phyloP scores from a whole-genome alignment of 345 rosid species.

The Psidium friedrichsthalianum region DNA sequence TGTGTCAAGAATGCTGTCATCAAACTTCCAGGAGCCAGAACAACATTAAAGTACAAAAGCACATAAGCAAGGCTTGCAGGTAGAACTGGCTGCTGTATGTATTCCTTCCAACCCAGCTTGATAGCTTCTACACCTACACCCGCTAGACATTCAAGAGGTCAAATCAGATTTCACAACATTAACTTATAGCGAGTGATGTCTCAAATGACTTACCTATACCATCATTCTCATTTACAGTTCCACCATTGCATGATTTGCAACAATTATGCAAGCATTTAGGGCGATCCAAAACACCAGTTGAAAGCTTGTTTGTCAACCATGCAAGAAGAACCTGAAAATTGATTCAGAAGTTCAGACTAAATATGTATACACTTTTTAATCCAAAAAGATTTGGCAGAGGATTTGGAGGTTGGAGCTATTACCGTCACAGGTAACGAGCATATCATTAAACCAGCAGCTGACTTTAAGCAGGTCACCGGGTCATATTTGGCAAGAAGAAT shows the following conservation, averaged over 20 bases:
- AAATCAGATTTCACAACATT: not conserved
- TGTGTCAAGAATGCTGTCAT: slow-evolving; percentile 96
- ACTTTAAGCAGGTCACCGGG: slow-evolving; percentile 79
- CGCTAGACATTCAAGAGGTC: slow-evolving; percentile 17
- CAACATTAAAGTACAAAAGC: slow-evolving; percentile 77
- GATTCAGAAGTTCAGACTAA: slow-evolving; percentile 1
- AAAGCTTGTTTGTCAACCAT: slow-evolving; percentile 72
- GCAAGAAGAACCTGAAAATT: slow-evolving; percentile 51
- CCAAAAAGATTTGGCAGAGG: not conserved
- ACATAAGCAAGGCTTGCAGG: slow-evolving; percentile 95
- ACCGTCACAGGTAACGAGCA: slow-evolving; percentile 74
- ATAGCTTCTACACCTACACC: slow-evolving; percentile 59
- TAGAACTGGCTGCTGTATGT: slow-evolving; percentile 83
- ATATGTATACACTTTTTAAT: not conserved
- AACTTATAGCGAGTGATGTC: not conserved
- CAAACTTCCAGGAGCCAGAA: slow-evolving; percentile 85
- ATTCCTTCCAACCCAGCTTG: slow-evolving; percentile 95
- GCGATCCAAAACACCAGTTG: slow-evolving; percentile 82
- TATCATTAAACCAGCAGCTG: slow-evolving; percentile 61
- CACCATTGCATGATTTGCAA: slow-evolving; percentile 21
- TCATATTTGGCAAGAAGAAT: slow-evolving; percentile 68
- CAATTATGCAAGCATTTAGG: slow-evolving; percentile 46
- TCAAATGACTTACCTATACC: slow-evolving; percentile 36
- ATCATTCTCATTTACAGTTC: slow-evolving; percentile 12
- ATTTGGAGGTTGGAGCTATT: slow-evolving; percentile 13